Conservation (phyloP, 768 basidiomycete species). For the Sporobolomyces phaffii region DNA sequence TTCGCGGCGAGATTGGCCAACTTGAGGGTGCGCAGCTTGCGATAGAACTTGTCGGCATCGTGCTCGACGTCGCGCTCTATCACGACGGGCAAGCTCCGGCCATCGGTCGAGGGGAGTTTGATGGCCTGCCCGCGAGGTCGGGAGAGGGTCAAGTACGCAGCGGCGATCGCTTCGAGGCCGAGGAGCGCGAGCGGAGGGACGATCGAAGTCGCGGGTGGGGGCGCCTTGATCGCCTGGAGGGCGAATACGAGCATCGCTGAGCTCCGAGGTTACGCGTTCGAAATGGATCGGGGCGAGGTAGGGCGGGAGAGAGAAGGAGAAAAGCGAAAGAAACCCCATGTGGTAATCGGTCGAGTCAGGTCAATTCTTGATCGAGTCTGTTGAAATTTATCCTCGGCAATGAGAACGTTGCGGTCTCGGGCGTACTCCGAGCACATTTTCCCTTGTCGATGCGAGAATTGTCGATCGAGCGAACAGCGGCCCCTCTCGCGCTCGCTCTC, state of each 20-base stretch:
- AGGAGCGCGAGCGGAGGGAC: background rate
- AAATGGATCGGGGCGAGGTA: no score
- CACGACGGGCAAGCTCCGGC: background rate
- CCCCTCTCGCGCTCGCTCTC: no score
- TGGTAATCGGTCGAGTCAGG: no score
- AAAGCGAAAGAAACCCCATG: no score
- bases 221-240: background rate
- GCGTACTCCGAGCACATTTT: no score
- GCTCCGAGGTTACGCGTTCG: no score
- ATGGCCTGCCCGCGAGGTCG: background rate
- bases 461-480: no score
- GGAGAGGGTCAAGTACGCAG: background rate
- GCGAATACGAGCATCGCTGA: constrained; percentile 27
- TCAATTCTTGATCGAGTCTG: no score
- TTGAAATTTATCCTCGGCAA: no score
- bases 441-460: no score
- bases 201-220: background rate
- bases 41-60: constrained; percentile 23
- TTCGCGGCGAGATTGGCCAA: background rate
- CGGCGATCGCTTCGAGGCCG: background rate
- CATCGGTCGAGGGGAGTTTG: constrained; percentile 2
- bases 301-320: background rate
- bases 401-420: no score
- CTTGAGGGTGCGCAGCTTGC: background rate
- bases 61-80: constrained; percentile 1